These are phyloP conservation scores for Plectosphaerella cucumerina DNA, from an alignment of 2,329 filamentous ascomycete species.

Conservation along the genomic window DNA sequence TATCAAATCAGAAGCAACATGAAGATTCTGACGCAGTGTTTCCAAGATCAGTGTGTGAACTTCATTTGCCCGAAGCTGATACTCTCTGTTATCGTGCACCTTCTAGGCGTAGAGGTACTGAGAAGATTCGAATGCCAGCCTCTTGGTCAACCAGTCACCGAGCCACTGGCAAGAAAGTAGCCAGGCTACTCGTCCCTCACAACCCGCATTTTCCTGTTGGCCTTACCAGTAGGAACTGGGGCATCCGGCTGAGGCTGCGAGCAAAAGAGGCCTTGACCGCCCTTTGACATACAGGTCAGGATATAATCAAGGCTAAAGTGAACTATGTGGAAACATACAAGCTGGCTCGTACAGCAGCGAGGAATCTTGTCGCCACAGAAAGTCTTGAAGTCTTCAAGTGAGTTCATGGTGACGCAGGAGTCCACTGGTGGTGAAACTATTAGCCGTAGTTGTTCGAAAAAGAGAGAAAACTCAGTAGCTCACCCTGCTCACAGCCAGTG, in stretches of 20 bases:
- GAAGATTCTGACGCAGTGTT: no score
- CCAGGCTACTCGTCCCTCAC: no score
- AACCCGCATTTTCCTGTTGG: no score
- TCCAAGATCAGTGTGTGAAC: no score
- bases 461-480: neutral
- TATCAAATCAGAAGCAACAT: no score
- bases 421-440: no score
- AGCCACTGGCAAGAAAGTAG: no score
- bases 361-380: neutral
- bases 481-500: neutral
- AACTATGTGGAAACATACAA: neutral
- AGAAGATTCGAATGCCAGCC: neutral
- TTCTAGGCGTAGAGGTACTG: neutral
- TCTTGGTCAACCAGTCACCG: no score
- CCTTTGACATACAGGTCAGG: neutral
- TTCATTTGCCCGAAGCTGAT: neutral
- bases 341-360: neutral
- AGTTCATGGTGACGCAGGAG: neutral
- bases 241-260: neutral
- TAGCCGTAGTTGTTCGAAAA: neutral
- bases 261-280: neutral
- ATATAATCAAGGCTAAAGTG: neutral
- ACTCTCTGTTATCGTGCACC: neutral
- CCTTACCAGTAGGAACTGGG: no score
- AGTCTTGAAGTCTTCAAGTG: neutral